Evolutionary conservation across 495 filamentous ascomycete genomes (phyloP), one percentile per base, ranked within the genome.

Genomic region (Aspergillus homomorphus): DNA sequence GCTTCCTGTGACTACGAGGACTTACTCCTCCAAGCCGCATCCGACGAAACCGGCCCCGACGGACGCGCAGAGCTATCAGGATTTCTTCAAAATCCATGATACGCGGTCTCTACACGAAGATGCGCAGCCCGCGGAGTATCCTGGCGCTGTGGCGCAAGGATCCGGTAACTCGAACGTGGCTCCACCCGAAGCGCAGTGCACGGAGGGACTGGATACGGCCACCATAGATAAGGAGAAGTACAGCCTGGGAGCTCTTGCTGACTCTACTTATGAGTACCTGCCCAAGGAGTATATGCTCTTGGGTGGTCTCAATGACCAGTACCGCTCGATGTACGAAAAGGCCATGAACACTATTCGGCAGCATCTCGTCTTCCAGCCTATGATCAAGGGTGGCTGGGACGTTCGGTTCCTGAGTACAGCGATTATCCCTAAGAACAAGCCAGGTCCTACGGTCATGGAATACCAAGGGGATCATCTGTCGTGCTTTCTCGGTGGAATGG

Each of bases 401-500:
- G 82, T 98, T 21, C 82, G 96, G 2, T 88, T 98, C 63, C 72
- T 82, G 45, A 82, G 83, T 22, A 82, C 85, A 0, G 81, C 86
- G 14, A 79, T 66, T 15, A 67, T 69, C 24, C 67, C 67, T 10
- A 66, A 65, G 44, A 57, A 49, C 1, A 67, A 68, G 2, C 74
- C 69, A n/a, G 62, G 52, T 21, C 73, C 72, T 18, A 64, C 77
- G 9, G 61, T 58, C 18, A 74, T 81, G 41, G 70, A 79, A 18
- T 83, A 81, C 56, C 88, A 94, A 61, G 80, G 83, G 4, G 82
- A 85, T 9, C 92, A 97, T 76, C 79, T 96, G 26, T 87, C 87
- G 15, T 98, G 94, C 68, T 98, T 98, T 65, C 79, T 88, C 19
- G 94, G 94, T 12, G 94, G 92, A 51, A 98, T 98, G 94, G 87